These are phyloP conservation scores for Saturnispora besseyi DNA, from an alignment of 805 yeast species.

Conservation along the genomic window DNA sequence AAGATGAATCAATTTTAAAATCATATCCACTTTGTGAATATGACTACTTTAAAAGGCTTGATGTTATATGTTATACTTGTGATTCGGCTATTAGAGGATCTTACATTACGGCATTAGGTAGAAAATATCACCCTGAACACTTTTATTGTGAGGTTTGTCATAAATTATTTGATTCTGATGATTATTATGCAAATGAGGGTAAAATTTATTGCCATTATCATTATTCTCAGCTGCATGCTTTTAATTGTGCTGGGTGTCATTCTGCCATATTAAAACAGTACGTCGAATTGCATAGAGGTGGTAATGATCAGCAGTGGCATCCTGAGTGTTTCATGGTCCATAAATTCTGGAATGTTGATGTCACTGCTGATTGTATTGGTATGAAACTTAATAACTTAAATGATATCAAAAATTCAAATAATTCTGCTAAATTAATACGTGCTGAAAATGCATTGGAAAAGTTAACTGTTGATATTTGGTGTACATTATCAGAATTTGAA, in stretches of 20 bases:
- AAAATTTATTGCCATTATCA: constrained; percentile 86
- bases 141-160: constrained; percentile 86
- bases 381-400: constrained; percentile 21
- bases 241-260: constrained; percentile 87
- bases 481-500: constrained; percentile 78
- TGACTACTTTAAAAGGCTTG: constrained; percentile 80
- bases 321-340: constrained; percentile 98
- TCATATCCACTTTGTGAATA: constrained; percentile 67
- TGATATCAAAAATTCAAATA: constrained; percentile 32
- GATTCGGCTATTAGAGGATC: constrained; percentile 82
- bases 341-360: constrained; percentile 88
- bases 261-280: constrained; percentile 89
- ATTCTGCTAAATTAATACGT: constrained; percentile 40
- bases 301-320: constrained; percentile 94
- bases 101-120: constrained; percentile 87
- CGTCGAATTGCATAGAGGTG: constrained; percentile 86
- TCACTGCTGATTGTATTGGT: constrained; percentile 55
- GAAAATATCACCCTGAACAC: constrained; percentile 90
- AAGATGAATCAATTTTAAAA: constrained; percentile 6
- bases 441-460: constrained; percentile 59
- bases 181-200: constrained; percentile 80
- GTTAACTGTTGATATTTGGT: constrained; percentile 63
- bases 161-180: constrained; percentile 83
- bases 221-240: constrained; percentile 78
- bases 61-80: constrained; percentile 81